Conservation (phyloP, 2,329 filamentous ascomycete species). For the Pseudogymnoascus sp. region DNA sequence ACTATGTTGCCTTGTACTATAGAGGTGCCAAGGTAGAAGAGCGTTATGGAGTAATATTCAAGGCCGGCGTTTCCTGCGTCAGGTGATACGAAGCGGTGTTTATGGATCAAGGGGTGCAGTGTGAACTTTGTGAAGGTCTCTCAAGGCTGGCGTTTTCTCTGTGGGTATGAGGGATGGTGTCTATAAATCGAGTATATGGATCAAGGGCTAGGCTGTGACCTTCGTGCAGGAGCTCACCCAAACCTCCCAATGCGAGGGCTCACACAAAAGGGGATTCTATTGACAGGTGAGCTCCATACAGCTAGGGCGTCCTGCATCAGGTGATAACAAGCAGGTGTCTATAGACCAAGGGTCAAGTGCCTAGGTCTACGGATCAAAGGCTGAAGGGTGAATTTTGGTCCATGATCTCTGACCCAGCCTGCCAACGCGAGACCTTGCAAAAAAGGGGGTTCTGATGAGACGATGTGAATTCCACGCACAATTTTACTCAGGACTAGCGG, state of each 20-base stretch:
- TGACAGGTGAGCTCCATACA: background rate
- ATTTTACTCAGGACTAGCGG: too few species aligned
- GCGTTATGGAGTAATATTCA: conserved; percentile 1
- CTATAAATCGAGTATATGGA: background rate
- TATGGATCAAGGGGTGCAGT: background rate
- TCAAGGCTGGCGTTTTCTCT: background rate
- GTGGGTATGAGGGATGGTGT: background rate
- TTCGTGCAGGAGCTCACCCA: background rate
- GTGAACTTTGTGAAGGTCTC: background rate
- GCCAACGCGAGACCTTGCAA: too few species aligned
- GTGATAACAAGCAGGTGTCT: background rate
- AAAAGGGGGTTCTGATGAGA: too few species aligned
- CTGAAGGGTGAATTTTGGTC: too few species aligned
- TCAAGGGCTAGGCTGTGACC: background rate
- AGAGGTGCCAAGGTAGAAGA: conserved; percentile 2
- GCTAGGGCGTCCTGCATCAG: background rate
- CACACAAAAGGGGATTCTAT: background rate
- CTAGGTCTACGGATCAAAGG: background rate
- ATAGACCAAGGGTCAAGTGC: background rate
- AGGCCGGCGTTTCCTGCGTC: background rate
- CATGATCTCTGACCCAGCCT: too few species aligned
- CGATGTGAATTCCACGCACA: too few species aligned
- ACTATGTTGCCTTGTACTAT: conserved; percentile 2
- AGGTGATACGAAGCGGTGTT: background rate
- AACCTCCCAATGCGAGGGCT: background rate